These are phyloP conservation scores for Tritrichomonas foetus DNA, from an alignment of 208 protist genomes.

Conservation along the genomic window DNA sequence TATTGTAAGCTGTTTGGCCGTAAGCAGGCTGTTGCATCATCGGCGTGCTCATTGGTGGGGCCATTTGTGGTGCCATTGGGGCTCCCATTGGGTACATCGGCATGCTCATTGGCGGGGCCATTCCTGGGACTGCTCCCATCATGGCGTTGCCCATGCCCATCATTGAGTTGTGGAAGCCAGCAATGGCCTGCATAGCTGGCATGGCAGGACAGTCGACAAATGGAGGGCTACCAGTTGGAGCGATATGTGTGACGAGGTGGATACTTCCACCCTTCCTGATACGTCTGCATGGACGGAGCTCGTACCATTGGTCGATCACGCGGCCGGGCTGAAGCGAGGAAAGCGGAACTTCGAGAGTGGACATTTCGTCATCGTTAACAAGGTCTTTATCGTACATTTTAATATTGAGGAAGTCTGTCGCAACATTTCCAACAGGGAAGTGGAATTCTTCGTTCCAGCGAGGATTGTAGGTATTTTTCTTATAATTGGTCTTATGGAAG, in stretches of 20 bases:
- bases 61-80: too few species aligned
- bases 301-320: conserved; percentile 1
- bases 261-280: background rate
- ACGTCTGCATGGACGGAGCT: background rate
- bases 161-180: too few species aligned
- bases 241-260: background rate
- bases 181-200: too few species aligned
- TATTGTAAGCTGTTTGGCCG: too few species aligned
- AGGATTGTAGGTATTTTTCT: conserved; percentile 1
- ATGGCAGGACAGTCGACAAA: too few species aligned
- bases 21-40: too few species aligned
- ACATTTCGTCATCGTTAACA: background rate
- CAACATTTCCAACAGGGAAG: background rate
- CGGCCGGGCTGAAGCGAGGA: background rate
- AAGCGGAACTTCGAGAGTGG: background rate
- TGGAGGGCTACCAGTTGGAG: background rate
- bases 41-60: too few species aligned
- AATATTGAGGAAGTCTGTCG: background rate
- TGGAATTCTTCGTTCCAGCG: conserved; percentile 30
- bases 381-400: background rate
- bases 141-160: too few species aligned
- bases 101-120: too few species aligned
- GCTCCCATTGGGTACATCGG: too few species aligned
- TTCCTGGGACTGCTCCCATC: too few species aligned
- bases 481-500: background rate